Base-by-base conservation (phyloP, 2,329 filamentous ascomycete genomes). In the Juglanconis oblonga region DNA sequence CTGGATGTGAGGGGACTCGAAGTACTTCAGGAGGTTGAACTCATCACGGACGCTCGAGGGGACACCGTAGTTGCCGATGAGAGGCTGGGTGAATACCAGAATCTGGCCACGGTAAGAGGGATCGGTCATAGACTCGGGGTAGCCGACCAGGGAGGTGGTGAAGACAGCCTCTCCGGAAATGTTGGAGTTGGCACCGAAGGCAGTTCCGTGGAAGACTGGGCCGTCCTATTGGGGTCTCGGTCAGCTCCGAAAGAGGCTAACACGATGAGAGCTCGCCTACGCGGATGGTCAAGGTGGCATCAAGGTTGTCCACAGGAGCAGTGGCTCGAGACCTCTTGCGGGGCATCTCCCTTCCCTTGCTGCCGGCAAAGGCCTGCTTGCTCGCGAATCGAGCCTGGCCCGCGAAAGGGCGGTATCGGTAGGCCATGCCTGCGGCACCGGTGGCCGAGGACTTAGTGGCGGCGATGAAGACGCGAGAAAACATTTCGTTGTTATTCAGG, bases 21-120 rank as follows among this genome's bases (percentile, higher is more conserved):
- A 99, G 82, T 98, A 96, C 80, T 95, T 95, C 74, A 98, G 83
- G 62, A 99, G 86, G 69, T 95, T 95, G 76, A 87, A 91, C 76
- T 93, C 81, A 76, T 99, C 95, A 66, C 92, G 89, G 70, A 87
- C 84, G 65, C 83, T 87, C 36, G 92, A 96, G 14, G 95, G 95
- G 17, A 99, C 94, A 69, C 95, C 95, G 74, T 99, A 99, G 84
- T 99, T 99, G 73, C 95, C 95, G 71, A 99, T 97, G 68, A 99
- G 81, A 40, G 95, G 95, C 76, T 97, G 93, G 67, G 95, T 99
- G 82, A 98, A 97, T 77, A 98, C 94, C 69, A 99, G 83, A 68
- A 99, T 98, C 81, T 99, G 95, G 67, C 95, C 90, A 67, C 90
- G 89, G 79, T 94, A 94, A 24, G 90, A 94, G 56, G 90, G 90